Evolutionary conservation across 306 rosid genomes (phyloP), one percentile per base, ranked within the genome.

Genomic region (Cicer judaicum): DNA sequence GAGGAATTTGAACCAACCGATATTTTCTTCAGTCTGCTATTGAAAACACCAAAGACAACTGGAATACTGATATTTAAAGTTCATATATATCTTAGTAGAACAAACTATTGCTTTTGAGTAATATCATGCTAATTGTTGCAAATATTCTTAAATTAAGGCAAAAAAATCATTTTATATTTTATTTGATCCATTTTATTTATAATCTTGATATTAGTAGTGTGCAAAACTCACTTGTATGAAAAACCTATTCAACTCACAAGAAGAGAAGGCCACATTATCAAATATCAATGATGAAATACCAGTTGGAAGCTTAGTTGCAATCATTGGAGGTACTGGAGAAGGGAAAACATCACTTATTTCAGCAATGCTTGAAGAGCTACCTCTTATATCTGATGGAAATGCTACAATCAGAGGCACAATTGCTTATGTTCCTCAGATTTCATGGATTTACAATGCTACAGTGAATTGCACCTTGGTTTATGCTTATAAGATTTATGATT

Each of bases 401-500:
- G 86, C 85, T 66, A 80, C 81, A 74, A 74, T 89, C 38, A 89
- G 96, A 84, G 98, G 98, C 63, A 85, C 89, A 43, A 91, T 89
- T 72, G 97, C 97, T 62, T 93, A 91, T 76, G 98, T 93, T 77
- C 97, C 98, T 68, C 98, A 93, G 79, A 79, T 93, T 87, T 93
- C 98, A 50, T 93, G 98, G 98, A 93, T 93, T 76, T 88, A 87
- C 86, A 91, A 93, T 81, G 98, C 96, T 55, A 87, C 97, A 8
- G 98, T 93, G 80, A 91, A 93, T 80, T 74, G n/a, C 53, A 73
- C 38, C 64, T 72, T 81, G 52, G 71, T 49, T 56, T 54, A 21
- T 72, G 15, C 48, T 62, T 71, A 9, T 21, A 49, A 44, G 13
- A 1, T 41, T 63, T 64, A 13, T 52, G 8, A 14, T 69, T 67